These are phyloP conservation scores for Cytospora schulzeri DNA, from an alignment of 2,329 filamentous ascomycete species.

Conservation along the genomic window DNA sequence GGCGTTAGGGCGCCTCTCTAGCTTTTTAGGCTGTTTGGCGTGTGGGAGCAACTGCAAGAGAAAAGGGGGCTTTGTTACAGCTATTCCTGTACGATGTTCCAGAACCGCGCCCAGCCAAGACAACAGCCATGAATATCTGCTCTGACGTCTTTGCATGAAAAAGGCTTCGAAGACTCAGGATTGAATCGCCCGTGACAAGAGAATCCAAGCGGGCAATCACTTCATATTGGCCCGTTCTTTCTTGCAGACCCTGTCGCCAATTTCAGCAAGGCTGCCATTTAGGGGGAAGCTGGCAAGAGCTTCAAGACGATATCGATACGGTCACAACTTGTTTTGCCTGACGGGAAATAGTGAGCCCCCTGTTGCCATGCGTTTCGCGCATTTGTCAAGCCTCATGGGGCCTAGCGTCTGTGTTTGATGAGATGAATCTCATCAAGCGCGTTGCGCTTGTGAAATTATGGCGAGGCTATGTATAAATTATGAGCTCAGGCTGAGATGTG, in stretches of 20 bases:
- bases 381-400: constrained; percentile 7
- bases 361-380: constrained; percentile 27
- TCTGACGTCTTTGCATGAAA: background rate
- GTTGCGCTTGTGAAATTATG: constrained; percentile 1
- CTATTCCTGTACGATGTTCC: constrained; percentile 5
- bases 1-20: background rate
- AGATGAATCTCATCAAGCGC: constrained; percentile 18
- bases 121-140: background rate
- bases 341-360: constrained; percentile 6
- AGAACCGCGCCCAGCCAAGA: background rate
- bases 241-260: constrained; percentile 10
- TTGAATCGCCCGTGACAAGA: background rate
- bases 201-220: background rate
- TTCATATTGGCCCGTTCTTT: background rate
- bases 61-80: constrained; percentile 18
- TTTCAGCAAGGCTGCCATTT: background rate
- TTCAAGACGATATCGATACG: background rate
- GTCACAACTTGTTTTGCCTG: constrained; percentile 2
- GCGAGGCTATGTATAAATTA: constrained; percentile 11
- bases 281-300: constrained; percentile 4
- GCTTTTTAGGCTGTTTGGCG: too few species aligned
- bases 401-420: constrained; percentile 5
- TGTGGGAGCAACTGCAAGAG: constrained; percentile 5
- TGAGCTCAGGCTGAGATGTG: constrained; percentile 29
- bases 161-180: background rate